Evolutionary conservation across 2,329 filamentous ascomycete genomes (phyloP).

Genomic region (Talaromyces sp.): DNA sequence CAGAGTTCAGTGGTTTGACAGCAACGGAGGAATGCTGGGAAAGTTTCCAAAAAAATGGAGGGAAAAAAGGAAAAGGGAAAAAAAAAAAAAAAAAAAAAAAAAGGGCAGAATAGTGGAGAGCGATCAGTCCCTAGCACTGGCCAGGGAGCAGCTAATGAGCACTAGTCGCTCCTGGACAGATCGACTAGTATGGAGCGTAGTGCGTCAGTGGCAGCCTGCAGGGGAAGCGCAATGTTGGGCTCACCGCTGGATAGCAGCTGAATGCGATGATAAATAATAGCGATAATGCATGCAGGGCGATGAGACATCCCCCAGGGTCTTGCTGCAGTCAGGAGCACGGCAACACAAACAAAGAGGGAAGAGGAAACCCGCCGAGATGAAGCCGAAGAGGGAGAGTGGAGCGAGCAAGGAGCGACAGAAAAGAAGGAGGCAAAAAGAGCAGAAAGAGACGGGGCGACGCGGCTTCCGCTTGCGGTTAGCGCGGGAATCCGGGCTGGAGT

Average conservation of each 20-base stretch:
- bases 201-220: background rate
- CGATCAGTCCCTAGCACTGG: background rate
- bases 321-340: background rate
- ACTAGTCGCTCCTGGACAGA: background rate
- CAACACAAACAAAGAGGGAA: background rate
- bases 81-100: background rate
- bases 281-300: background rate
- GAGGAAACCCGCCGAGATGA: too few species aligned
- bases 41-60: background rate
- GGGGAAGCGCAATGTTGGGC: background rate
- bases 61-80: background rate
- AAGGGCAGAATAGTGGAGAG: background rate
- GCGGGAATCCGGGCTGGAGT: conserved; percentile 4
- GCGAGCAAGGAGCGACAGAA: too few species aligned
- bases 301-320: background rate
- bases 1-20: too few species aligned
- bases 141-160: background rate
- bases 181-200: background rate
- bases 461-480: background rate
- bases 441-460: background rate
- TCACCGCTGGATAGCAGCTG: background rate
- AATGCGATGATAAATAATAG: too few species aligned
- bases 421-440: background rate
- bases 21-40: background rate
- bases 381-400: too few species aligned